These are phyloP conservation scores for Pyrenophora tritici-repentis DNA, from an alignment of 2,329 filamentous ascomycete genomes.

Conservation along the genomic window DNA sequence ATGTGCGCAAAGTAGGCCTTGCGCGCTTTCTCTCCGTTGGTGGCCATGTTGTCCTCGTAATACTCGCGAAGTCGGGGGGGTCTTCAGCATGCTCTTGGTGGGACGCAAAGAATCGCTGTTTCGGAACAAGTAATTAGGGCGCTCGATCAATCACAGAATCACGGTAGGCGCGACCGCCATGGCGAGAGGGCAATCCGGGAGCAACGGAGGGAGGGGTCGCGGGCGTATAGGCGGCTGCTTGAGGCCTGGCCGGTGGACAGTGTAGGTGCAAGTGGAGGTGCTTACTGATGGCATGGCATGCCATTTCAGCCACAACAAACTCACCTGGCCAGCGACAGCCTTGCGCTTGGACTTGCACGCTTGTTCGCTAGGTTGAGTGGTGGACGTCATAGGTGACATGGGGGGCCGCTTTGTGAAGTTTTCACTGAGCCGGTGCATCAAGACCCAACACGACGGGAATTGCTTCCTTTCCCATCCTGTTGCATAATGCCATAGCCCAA, in stretches of 20 bases:
- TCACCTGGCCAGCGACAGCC: constrained; percentile 5
- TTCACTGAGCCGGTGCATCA: too few species aligned
- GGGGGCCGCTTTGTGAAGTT: not conserved
- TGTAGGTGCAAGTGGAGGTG: constrained; percentile 11
- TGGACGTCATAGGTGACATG: constrained; percentile 9
- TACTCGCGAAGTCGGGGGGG: not conserved
- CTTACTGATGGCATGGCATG: constrained; percentile 22
- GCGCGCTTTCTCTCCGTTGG: constrained; percentile 14
- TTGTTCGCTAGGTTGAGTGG: constrained; percentile 3
- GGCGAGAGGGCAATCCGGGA: constrained; percentile 1
- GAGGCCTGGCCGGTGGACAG: not conserved
- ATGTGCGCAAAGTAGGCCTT: constrained; percentile 40
- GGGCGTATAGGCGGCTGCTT: constrained; percentile 1
- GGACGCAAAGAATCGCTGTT: not conserved
- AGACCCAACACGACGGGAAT: not conserved
- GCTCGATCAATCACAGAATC: not conserved
- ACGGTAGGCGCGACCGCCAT: constrained; percentile 7
- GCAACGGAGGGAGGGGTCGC: constrained; percentile 1
- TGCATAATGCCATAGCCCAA: not conserved
- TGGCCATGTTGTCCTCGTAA: constrained; percentile 25
- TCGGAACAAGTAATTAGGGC: not conserved
- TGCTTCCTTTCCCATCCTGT: not conserved
- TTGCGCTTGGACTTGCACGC: constrained; percentile 10
- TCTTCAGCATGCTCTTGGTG: constrained; percentile 14
- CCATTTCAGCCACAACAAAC: constrained; percentile 14